Evolutionary conservation across 768 basidiomycete genomes (phyloP), one percentile per base, ranked within the genome.

Genomic region (Amanita inopinata): DNA sequence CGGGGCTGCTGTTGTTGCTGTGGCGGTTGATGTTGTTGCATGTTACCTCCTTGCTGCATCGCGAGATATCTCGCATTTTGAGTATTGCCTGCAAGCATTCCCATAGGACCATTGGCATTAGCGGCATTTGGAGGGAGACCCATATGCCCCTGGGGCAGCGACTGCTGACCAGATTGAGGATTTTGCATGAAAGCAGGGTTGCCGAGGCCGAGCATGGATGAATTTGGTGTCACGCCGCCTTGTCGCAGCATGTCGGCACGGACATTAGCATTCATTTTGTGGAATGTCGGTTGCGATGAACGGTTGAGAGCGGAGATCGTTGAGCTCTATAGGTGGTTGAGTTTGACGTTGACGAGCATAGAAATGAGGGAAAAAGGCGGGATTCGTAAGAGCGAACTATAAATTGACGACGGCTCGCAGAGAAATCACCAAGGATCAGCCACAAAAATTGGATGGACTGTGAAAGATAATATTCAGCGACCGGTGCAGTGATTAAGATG

Each of bases 201-300:
- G 33, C 51, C 52, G 46, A 63, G 56, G 25, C 56, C 53, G 33
- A 67, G 56, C 60, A 74, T 66, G 39, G 61, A 45, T 45, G 45
- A 8, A 36, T 49, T 51, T 32, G 50, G 53, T 47, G 69, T 60
- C 48, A 70, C 62, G 53, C 59, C 59, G 57, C 62, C 64, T 46
- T 62, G 52, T 49, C 71, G 70, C 39, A 76, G 50, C 62, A 76
- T 63, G 50, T 76, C 69, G 48, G 56, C 58, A 42, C 68, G 73
- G 51, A 61, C 56, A 67, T 57, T 55, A 27, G 57, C 54, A 60
- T 75, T 78, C 74, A 78, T 78, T 56, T 57, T 53, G 40, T 34
- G 31, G 28, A 43, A 36, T 19, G 30, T 19, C 19, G 20, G 36
- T 14, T 6, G 24, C 33, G 15, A 33, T 28, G 37, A 37, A 42